A percentile compares a stretch with the other conserved stretches of the same genome.
Evolutionary conservation across 2,329 filamentous ascomycete species (phyloP).

Genomic region (Alternaria alternata): DNA sequence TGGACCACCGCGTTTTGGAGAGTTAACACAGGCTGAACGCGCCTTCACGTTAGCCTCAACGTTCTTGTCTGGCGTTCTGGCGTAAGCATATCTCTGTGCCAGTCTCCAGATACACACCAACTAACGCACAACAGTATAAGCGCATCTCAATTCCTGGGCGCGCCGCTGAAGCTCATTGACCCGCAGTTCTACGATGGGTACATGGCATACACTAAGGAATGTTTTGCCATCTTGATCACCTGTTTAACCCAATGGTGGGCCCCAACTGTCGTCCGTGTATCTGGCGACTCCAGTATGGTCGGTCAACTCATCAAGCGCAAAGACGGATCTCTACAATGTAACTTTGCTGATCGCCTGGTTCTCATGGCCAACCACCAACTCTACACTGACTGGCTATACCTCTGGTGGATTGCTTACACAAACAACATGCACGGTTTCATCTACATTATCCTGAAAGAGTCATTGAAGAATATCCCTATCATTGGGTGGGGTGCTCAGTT

Average conservation of each 20-base stretch:
- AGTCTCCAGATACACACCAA: neutral
- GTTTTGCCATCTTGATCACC: slow-evolving; percentile 79
- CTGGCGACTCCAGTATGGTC: slow-evolving; percentile 80
- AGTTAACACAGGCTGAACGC: slow-evolving; percentile 58
- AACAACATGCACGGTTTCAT: slow-evolving; percentile 84
- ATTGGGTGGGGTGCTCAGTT: slow-evolving; percentile 84
- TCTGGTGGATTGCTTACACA: slow-evolving; percentile 94
- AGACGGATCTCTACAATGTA: slow-evolving; percentile 78
- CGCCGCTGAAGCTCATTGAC: slow-evolving; percentile 78
- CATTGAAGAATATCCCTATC: slow-evolving; percentile 80
- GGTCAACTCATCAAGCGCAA: slow-evolving; percentile 74
- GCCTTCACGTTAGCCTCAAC: slow-evolving; percentile 61
- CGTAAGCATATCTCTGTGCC: slow-evolving; percentile 40
- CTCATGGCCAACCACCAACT: slow-evolving; percentile 89
- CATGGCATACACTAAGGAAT: slow-evolving; percentile 87
- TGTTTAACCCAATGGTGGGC: slow-evolving; percentile 87
- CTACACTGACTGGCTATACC: slow-evolving; percentile 90
- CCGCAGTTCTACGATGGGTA: slow-evolving; percentile 82
- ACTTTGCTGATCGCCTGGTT: slow-evolving; percentile 82
- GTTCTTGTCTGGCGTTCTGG: slow-evolving; percentile 59
- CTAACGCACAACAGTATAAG: slow-evolving; percentile 55
- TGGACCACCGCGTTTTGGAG: slow-evolving; percentile 56
- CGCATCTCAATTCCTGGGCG: slow-evolving; percentile 76
- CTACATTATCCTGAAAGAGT: slow-evolving; percentile 91
- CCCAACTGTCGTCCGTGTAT: slow-evolving; percentile 82